Conservation (phyloP, 805 yeast species). For the Sporopachydermia lactativora region DNA sequence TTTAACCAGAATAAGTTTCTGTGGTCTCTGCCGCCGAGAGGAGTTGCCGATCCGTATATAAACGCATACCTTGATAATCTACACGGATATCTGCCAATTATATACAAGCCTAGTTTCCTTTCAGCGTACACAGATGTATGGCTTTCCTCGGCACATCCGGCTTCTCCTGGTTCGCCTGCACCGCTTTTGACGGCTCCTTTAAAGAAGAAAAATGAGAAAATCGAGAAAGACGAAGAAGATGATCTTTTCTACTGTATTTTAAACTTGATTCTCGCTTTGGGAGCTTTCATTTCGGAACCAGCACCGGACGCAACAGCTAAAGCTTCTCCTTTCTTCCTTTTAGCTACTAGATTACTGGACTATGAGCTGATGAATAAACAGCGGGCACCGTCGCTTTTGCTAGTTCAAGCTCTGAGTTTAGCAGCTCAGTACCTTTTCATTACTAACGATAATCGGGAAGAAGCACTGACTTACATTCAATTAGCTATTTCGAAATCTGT, state of each 20-base stretch:
- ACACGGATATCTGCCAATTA: conserved; percentile 15
- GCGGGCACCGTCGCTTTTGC: conserved; percentile 12
- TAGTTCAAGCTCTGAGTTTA: conserved; percentile 15
- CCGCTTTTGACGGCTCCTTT: conserved; percentile 1
- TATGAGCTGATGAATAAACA: conserved; percentile 12
- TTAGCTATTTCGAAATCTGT: not conserved
- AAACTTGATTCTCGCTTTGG: conserved; percentile 17
- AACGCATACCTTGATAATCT: conserved; percentile 14
- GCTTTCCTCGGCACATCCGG: conserved; percentile 4
- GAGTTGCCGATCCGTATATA: conserved; percentile 14
- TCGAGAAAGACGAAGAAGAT: conserved; percentile 6
- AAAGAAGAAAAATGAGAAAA: not conserved
- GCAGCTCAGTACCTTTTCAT: conserved; percentile 13
- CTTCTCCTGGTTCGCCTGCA: not conserved
- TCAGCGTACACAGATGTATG: conserved; percentile 13
- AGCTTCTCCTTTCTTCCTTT: conserved; percentile 12
- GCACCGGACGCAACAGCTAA: conserved; percentile 5
- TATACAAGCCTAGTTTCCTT: conserved; percentile 16
- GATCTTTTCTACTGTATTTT: conserved; percentile 15
- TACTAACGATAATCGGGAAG: conserved; percentile 1
- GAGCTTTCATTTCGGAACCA: conserved; percentile 12
- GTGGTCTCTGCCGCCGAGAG: conserved; percentile 12
- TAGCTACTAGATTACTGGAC: conserved; percentile 12
- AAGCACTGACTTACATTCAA: not conserved
- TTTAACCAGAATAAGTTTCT: not conserved